Conservation (phyloP, 805 yeast genomes). For the Candida ficus region DNA sequence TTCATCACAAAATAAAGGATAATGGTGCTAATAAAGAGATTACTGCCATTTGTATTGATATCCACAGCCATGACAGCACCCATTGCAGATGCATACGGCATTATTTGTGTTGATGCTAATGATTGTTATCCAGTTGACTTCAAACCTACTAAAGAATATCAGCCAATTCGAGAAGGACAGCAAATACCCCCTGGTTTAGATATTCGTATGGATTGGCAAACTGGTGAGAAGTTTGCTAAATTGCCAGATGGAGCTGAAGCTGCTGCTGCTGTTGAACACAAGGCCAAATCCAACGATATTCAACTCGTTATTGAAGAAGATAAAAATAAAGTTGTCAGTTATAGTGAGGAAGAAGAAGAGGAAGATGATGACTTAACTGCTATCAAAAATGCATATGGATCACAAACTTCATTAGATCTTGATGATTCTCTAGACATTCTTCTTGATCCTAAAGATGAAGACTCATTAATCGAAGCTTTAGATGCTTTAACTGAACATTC, state of each 20-base stretch:
- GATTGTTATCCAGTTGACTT: constrained; percentile 65
- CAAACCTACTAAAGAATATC: constrained; percentile 66
- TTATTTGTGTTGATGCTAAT: constrained; percentile 39
- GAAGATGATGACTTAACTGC: constrained; percentile 16
- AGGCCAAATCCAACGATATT: not conserved
- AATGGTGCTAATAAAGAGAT: not conserved
- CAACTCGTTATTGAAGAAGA: constrained; percentile 17
- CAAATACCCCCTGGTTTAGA: constrained; percentile 69
- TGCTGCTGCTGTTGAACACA: too few relatives aligned
- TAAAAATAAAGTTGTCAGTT: constrained; percentile 11
- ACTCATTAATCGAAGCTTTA: constrained; percentile 19
- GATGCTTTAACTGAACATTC: constrained; percentile 52
- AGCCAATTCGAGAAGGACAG: constrained; percentile 63
- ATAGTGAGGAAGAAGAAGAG: constrained; percentile 14
- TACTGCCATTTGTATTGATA: not conserved
- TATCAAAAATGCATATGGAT: constrained; percentile 21
- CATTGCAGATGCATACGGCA: constrained; percentile 9
- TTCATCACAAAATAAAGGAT: too few relatives aligned
- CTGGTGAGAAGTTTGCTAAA: constrained; percentile 67
- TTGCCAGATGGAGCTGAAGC: constrained; percentile 27
- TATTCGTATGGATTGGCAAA: constrained; percentile 68
- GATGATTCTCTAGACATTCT: constrained; percentile 11
- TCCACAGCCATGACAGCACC: constrained; percentile 1
- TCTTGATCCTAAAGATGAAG: not conserved
- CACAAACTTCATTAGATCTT: constrained; percentile 16